Evolutionary conservation across 441 rosid genomes (phyloP), one percentile per base, ranked within the genome.

Genomic region (Omphalea diandra): DNA sequence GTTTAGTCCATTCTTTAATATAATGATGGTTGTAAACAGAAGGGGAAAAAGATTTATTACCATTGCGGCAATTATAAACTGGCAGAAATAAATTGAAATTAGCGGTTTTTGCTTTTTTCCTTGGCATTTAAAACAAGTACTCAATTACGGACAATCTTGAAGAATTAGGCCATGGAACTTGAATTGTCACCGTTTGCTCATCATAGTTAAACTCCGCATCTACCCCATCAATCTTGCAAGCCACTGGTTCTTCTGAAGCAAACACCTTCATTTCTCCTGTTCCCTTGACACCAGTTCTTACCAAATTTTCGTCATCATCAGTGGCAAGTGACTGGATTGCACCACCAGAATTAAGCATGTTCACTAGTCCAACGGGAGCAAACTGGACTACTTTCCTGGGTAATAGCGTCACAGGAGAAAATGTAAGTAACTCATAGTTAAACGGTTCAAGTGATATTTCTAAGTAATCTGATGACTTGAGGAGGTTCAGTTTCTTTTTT

Each of bases 281-380:
- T 46, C 95, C 91, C 70, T 78, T 82, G 11, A 88, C 81, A 32
- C 77, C 80, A 20, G 86, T 66, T 44, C 53, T 69, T 22, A 80
- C 91, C 4, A 59, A 68, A 24, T 63, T 63, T 4, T 65, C 54
- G 0, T 41, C 64, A 0, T 73, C 76, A 49, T 65, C 52, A 15
- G 65, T 72, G 7, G 56, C 76, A 60, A 84, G 6, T 9, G 88
- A 82, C 65, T 67, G 83, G 31, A 91, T 77, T 10, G 92, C 92
- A 5, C 96, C 90, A 0, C 96, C 89, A 0, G 81, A 68, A 80
- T 87, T 87, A n/a, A 88, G 84, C 97, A 88, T 88, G 79, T 89
- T 82, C 71, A 84, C 88, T 55, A 88, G 61, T 7, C 93, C 93
- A 35, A 85, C 83, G 0, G 92, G 86, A 31, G 96, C 91, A 59